Conservation (phyloP, 2,329 filamentous ascomycete species). For the Pyricularia pennisetigena region DNA sequence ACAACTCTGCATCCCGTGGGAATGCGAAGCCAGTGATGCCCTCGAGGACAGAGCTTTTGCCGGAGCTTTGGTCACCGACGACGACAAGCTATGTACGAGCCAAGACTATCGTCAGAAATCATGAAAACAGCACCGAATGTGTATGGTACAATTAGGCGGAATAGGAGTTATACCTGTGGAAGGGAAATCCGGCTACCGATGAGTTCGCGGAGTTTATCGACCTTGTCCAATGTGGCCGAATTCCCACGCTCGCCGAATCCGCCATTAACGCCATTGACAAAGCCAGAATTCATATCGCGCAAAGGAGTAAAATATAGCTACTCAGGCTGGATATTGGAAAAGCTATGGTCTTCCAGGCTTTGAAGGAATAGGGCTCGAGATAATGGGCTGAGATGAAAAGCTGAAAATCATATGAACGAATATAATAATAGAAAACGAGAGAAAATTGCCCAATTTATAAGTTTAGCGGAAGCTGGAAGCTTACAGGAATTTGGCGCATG, state of each 20-base stretch:
- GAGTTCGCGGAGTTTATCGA: conserved; percentile 17
- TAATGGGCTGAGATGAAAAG: too few species aligned
- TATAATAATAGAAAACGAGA: background rate
- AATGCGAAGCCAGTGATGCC: conserved; percentile 44
- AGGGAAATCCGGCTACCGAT: conserved; percentile 16
- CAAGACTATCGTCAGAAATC: background rate
- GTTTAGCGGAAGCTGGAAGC: background rate
- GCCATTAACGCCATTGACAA: background rate
- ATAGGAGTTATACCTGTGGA: conserved; percentile 11
- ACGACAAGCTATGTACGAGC: conserved; percentile 58
- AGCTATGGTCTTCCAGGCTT: background rate
- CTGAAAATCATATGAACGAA: too few species aligned
- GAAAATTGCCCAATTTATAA: background rate
- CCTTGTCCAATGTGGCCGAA: conserved; percentile 14
- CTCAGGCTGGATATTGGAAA: background rate
- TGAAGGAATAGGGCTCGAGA: background rate
- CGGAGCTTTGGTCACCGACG: conserved; percentile 76
- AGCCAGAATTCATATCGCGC: background rate
- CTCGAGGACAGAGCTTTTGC: conserved; percentile 77
- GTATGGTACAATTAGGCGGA: background rate
- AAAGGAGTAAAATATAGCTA: background rate
- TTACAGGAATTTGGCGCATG: background rate
- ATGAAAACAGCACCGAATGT: background rate
- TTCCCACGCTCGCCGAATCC: conserved; percentile 6
- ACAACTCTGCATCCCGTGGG: conserved; percentile 31